These are phyloP conservation scores for Chaetothyriales sp. DNA, from an alignment of 2,329 filamentous ascomycete genomes.

Conservation along the genomic window DNA sequence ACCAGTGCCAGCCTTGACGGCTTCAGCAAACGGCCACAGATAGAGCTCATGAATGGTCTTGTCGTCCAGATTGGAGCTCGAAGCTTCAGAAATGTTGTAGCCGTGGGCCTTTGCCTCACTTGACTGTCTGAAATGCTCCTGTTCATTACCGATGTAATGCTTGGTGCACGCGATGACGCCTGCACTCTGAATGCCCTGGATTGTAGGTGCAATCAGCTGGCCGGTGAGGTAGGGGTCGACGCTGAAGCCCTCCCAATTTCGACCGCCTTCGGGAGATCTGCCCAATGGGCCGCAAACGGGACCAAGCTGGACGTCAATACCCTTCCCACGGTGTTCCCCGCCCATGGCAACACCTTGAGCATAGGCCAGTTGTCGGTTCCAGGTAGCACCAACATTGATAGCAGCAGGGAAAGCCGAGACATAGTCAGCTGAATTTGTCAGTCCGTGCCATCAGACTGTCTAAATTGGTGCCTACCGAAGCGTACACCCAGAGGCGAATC, in stretches of 20 bases:
- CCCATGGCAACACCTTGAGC: conserved; percentile 59
- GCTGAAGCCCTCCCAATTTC: conserved; percentile 38
- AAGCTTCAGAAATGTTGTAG: conserved; percentile 45
- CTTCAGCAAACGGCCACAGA: conserved; percentile 51
- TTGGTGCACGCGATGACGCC: conserved; percentile 75
- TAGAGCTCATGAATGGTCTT: conserved; percentile 49
- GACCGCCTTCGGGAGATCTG: conserved; percentile 49
- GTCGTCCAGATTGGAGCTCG: conserved; percentile 49
- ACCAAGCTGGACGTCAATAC: conserved; percentile 58
- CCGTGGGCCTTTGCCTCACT: conserved; percentile 44
- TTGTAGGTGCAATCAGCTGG: conserved; percentile 53
- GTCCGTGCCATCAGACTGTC: not conserved
- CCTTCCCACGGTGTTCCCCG: conserved; percentile 58
- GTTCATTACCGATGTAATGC: conserved; percentile 60
- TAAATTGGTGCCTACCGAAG: conserved; percentile 31
- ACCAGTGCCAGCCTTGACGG: conserved; percentile 49
- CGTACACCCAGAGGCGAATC: conserved; percentile 73
- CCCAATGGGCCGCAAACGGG: conserved; percentile 64
- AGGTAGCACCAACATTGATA: conserved; percentile 68
- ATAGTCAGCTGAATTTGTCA: conserved; percentile 46
- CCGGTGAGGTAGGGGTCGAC: conserved; percentile 65
- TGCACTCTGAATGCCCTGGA: conserved; percentile 66
- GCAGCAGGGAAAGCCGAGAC: conserved; percentile 68
- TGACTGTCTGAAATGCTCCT: conserved; percentile 54
- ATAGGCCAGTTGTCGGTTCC: conserved; percentile 57